A percentile compares a stretch with the other conserved stretches of the same genome.
phyloP scores from a whole-genome alignment of 768 basidiomycete genomes.

The Russula olivacea region DNA sequence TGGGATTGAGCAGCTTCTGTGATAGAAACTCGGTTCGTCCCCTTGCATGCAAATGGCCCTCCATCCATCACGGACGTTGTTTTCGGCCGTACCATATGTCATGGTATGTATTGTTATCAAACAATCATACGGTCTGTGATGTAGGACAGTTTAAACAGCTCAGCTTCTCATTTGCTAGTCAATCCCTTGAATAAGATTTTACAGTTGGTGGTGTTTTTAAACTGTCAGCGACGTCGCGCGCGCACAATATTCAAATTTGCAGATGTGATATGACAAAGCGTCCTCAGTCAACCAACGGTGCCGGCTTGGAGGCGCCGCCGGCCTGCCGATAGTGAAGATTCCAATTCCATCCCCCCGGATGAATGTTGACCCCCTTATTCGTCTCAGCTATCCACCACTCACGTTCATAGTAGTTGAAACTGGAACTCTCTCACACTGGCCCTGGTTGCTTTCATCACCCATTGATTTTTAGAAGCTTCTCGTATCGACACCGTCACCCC shows the following conservation, averaged over 20 bases:
- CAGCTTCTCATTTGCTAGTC: neutral
- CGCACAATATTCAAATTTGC: neutral
- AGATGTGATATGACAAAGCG: neutral
- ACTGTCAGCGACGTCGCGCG: neutral
- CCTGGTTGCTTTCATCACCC: neutral
- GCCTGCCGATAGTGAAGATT: neutral
- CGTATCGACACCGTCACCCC: neutral
- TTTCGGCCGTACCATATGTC: too few relatives aligned
- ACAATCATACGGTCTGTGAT: too few relatives aligned
- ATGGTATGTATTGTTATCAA: too few relatives aligned
- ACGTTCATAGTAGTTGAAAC: neutral
- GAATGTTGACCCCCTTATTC: neutral
- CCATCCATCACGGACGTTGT: neutral
- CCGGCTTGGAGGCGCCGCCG: neutral
- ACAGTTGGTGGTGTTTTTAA: neutral
- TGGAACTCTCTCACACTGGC: neutral
- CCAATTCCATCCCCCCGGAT: neutral
- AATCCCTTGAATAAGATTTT: neutral
- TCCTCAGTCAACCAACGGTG: neutral
- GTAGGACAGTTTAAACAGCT: too few relatives aligned
- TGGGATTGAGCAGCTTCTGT: neutral
- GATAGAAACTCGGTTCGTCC: neutral
- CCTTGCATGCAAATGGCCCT: neutral
- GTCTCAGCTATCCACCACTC: neutral
- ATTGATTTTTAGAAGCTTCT: neutral